Evolutionary conservation across 371 early-diverging fungal species (phyloP).

Genomic region (Entomophthora muscae): DNA sequence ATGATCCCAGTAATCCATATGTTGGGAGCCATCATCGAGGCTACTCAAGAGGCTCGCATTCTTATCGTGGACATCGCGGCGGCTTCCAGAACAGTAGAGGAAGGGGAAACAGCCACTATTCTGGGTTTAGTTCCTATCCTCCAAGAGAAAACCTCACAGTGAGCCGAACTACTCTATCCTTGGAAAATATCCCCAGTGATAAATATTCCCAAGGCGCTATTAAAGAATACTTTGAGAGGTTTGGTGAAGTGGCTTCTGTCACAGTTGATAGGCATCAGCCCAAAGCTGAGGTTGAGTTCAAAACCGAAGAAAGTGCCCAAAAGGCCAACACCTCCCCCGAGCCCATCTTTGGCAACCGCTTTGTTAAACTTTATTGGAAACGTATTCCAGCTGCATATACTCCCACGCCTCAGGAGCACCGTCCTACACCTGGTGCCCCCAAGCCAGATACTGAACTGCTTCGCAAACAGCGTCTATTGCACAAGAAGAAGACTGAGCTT

Average conservation of each 20-base stretch:
- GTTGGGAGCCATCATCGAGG: not conserved
- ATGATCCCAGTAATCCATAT: not conserved
- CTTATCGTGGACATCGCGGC: slow-evolving; percentile 19
- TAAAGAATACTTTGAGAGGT: slow-evolving; percentile 49
- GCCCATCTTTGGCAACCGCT: slow-evolving; percentile 72
- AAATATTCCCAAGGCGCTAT: slow-evolving; percentile 37
- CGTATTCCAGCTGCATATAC: not conserved
- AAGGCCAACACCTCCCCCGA: slow-evolving; percentile 60
- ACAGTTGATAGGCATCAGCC: slow-evolving; percentile 26
- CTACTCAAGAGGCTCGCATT: slow-evolving; percentile 8
- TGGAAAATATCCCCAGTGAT: slow-evolving; percentile 60
- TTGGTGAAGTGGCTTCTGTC: slow-evolving; percentile 52
- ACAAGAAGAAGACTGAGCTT: slow-evolving; percentile 32
- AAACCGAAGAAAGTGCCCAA: slow-evolving; percentile 36
- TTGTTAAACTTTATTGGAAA: slow-evolving; percentile 65
- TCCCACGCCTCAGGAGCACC: not conserved
- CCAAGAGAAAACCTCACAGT: not conserved
- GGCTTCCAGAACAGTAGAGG: slow-evolving; percentile 14
- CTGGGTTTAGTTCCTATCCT: not conserved
- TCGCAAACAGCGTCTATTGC: slow-evolving; percentile 17
- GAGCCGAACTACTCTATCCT: slow-evolving; percentile 31
- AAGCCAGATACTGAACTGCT: slow-evolving; percentile 29
- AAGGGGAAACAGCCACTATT: slow-evolving; percentile 6
- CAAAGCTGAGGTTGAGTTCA: slow-evolving; percentile 47
- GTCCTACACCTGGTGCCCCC: slow-evolving; percentile 20